A percentile compares a stretch with the other conserved stretches of the same genome.
These are phyloP conservation scores for Cyclotella cryptica DNA, from an alignment of 108 stramenopile species.

Conservation along the genomic window DNA sequence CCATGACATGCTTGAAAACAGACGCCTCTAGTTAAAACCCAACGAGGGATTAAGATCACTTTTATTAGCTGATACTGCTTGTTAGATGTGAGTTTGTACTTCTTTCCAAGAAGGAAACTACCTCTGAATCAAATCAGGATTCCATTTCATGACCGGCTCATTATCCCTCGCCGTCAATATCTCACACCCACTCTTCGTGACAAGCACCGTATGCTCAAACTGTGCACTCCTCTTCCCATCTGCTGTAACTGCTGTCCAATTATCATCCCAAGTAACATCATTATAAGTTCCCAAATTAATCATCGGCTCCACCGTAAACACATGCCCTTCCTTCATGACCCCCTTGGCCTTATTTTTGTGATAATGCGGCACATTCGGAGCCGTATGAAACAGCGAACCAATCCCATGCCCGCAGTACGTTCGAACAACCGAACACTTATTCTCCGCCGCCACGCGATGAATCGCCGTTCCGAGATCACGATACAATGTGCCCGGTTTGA, in stretches of 20 bases:
- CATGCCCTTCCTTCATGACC: conserved; percentile 95
- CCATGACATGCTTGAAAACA: no score
- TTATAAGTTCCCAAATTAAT: conserved; percentile 88
- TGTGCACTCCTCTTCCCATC: conserved; percentile 88
- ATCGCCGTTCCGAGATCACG: conserved; percentile 93
- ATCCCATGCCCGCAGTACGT: conserved; percentile 99
- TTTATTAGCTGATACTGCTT: no score
- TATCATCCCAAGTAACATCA: conserved; percentile 86
- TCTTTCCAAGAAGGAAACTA: no score
- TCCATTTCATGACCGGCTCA: conserved; percentile 93
- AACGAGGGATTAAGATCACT: no score
- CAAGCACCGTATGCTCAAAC: conserved; percentile 95
- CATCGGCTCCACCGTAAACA: conserved; percentile 99
- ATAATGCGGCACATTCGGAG: conserved; percentile 97
- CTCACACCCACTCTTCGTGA: conserved; percentile 96
- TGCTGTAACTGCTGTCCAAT: conserved; percentile 89
- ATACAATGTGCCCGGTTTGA: conserved; percentile 90
- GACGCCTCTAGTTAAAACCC: no score
- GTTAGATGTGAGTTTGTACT: no score
- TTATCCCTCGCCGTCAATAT: conserved; percentile 91
- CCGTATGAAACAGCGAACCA: conserved; percentile 66
- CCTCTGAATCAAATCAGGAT: conserved; percentile 67
- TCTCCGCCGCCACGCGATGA: conserved; percentile 65
- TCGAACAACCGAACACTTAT: conserved; percentile 84
- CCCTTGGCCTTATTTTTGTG: conserved; percentile 94